Base-by-base conservation (phyloP, 176 grass and related monocot genomes). In the Eremochloa ophiuroides region DNA sequence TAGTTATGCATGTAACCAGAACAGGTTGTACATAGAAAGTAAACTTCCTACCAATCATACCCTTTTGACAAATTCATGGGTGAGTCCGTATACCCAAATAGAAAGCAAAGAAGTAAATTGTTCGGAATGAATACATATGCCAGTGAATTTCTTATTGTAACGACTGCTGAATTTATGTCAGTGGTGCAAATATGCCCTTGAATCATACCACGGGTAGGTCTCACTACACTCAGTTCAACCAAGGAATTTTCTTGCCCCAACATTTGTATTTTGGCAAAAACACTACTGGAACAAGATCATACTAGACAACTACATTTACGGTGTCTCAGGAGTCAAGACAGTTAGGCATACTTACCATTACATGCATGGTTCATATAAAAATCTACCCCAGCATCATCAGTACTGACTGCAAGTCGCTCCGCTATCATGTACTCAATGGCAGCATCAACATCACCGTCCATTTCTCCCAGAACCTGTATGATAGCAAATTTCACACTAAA, bases 351-450 rank as follows among this genome's bases (percentile, higher is more conserved):
- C 63, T 86, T 75, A 91, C 85, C 80, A 15, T 89, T 66, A 10
- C 7, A 58, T 42, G 33, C 18, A 82, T 60, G 37, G 76, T 98
- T 84, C 70, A 69, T n/a, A 73, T 27, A 85, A 53, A 42, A 22
- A 56, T 75, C 42, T 70, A 35, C 78, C 5, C 89, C 90, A 3
- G 17, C 17, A 58, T 86, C 42, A 90, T 80, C 51, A 18, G 73
- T 66, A 80, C 91, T 65, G 25, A 83, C 23, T 12, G 69, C 29
- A 46, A 86, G 35, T 61, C 60, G 61, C 26, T 89, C 88, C 3
- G 84, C 86, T 78, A 98, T 86, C 73, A 94, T 81, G 74, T 90
- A 93, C 69, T 94, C 90, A 87, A 94, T 93, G 84, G 95, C 78
- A 67, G 86, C 82, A 89, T 94, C 90, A 74, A 93, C 79, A 89